Base-by-base conservation (phyloP, 768 basidiomycete genomes). In the Roridomyces roridus region DNA sequence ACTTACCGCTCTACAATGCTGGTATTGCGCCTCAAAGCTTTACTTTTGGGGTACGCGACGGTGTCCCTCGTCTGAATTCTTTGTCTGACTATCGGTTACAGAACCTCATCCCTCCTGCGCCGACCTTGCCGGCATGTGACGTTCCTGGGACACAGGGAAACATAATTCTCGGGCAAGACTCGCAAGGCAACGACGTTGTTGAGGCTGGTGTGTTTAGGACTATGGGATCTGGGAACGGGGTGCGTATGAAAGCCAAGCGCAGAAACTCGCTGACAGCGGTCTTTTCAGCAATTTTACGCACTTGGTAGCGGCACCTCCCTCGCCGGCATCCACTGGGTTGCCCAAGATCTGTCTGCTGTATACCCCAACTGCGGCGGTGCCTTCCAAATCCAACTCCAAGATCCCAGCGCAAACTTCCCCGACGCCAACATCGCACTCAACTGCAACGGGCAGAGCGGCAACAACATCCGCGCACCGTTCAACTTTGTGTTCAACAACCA, bases 91-190 rank as follows among this genome's bases (percentile, higher is more conserved):
- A n/a, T 5, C 1, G 28, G 4, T 36, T 29, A 20, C 20, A 54
- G 52, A 20, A 17, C 11, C 52, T 54, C 23, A 15, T 54, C 10
- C 52, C 43, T 17, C 4, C 52, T 3, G 15, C 52, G 6, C 52
- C 52, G n/a, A 54, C 31, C 14, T 26, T 45, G 17, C 52, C 43
- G 4, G n/a, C 12, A 31, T 54, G 43, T 23, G 21, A 54, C 21
- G 37, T 46, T n/a, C 52, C 52, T 3, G 44, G 52, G 5, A 54
- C 52, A 2, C 8, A 23, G 18, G 44, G 52, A 4, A 26, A 18
- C n/a, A 5, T 37, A 11, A 23, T 9, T 8, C 12, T 53, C 2
- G 42, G 41, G 5, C 4, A 9, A 5, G 26, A 29, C 4, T 9
- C 35, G 20, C 6, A 35, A 8, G 47, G 47, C 2, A 24, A 14